phyloP scores from a whole-genome alignment of 176 grass and related monocot genomes.

The Zizania latifolia region DNA sequence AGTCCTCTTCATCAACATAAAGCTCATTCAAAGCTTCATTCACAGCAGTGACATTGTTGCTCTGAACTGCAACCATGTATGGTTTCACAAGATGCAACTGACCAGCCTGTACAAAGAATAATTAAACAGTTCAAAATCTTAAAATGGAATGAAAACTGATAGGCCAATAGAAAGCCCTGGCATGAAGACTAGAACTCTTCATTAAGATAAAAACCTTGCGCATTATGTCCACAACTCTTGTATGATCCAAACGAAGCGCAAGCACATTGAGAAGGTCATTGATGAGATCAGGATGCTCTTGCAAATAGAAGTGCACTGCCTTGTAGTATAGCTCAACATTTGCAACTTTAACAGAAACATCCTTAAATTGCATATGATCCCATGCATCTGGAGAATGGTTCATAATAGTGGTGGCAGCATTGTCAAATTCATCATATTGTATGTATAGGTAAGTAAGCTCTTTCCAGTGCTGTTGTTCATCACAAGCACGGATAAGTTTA shows the following conservation, averaged over 20 bases:
- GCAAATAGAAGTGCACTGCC: conserved; percentile 95
- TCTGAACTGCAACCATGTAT: conserved; percentile 98
- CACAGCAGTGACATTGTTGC: conserved; percentile 94
- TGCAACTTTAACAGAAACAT: conserved; percentile 89
- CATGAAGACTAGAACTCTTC: not conserved
- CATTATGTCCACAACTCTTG: conserved; percentile 92
- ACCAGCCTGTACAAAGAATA: conserved; percentile 59
- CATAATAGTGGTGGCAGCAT: conserved; percentile 99
- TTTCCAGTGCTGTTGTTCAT: conserved; percentile 98
- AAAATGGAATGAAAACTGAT: not conserved
- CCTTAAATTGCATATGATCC: conserved; percentile 99
- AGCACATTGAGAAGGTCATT: conserved; percentile 93
- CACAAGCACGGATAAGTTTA: conserved; percentile 86
- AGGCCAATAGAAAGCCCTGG: not conserved
- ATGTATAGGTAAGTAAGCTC: conserved; percentile 95
- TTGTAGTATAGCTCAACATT: conserved; percentile 97
- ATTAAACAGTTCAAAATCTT: conserved; percentile 14
- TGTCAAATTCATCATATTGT: conserved; percentile 91
- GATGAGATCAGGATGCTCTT: conserved; percentile 97
- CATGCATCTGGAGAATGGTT: conserved; percentile 97
- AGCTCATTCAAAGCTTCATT: conserved; percentile 96
- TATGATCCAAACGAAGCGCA: conserved; percentile 88
- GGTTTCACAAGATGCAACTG: conserved; percentile 93
- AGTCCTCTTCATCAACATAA: conserved; percentile 97
- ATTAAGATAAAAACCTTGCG: conserved; percentile 60